Conservation (phyloP, 345 rosid genomes). For the Eucalyptus curtisii region DNA sequence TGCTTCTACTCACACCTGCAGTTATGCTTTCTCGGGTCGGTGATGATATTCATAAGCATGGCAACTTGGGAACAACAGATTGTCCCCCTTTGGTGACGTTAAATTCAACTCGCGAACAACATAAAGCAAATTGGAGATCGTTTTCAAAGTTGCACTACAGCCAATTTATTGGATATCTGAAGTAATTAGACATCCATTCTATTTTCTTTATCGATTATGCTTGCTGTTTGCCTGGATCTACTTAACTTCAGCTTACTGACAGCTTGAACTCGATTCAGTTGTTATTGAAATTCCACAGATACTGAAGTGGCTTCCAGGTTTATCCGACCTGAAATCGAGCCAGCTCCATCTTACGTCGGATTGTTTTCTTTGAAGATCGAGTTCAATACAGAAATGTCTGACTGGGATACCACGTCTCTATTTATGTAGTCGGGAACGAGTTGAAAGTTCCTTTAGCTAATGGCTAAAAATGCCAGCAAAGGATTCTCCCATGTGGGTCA, state of each 20-base stretch:
- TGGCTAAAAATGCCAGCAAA: background rate
- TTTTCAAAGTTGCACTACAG: background rate
- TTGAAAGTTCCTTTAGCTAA: background rate
- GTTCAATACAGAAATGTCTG: background rate
- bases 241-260: background rate
- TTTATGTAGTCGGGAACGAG: background rate
- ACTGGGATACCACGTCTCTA: background rate
- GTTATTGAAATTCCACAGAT: background rate
- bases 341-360: background rate
- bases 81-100: background rate
- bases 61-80: background rate
- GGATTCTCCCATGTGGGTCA: background rate
- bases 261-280: background rate
- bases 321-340: background rate
- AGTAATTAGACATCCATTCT: background rate
- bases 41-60: background rate
- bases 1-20: background rate
- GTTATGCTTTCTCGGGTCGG: background rate
- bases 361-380: background rate
- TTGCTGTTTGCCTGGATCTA: background rate
- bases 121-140: background rate
- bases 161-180: background rate
- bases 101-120: background rate
- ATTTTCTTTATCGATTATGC: background rate
- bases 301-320: background rate